Percentiles rank a stretch among this genome's conserved stretches.
Evolutionary conservation across 2,329 filamentous ascomycete species (phyloP).

Genomic region (Pestalotiopsis sp.): DNA sequence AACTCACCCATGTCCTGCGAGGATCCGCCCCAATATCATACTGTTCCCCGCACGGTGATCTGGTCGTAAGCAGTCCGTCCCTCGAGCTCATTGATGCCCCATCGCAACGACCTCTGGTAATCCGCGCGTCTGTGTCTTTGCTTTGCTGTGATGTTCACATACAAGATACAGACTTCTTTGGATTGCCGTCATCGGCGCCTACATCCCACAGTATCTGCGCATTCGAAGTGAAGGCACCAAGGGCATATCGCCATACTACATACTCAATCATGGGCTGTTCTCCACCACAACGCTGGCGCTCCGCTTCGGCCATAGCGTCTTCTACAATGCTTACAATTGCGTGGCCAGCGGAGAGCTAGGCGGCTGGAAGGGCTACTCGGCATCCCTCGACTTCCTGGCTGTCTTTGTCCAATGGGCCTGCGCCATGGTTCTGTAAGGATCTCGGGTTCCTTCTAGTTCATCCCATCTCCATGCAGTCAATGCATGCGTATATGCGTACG

Average conservation of each 20-base stretch:
- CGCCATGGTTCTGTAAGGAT: constrained; percentile 14
- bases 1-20: constrained; percentile 9
- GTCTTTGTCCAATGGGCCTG: constrained; percentile 16
- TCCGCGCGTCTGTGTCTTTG: not conserved
- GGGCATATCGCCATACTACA: constrained; percentile 16
- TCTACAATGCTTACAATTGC: constrained; percentile 12
- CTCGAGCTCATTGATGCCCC: not conserved
- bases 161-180: constrained; percentile 11
- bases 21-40: constrained; percentile 12
- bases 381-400: constrained; percentile 12
- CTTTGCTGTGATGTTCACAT: not conserved
- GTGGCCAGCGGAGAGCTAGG: constrained; percentile 11
- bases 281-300: constrained; percentile 16
- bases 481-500: not conserved
- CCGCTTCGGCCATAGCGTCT: constrained; percentile 14
- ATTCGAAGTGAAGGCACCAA: constrained; percentile 12
- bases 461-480: not conserved
- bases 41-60: constrained; percentile 12
- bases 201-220: constrained; percentile 11
- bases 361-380: constrained; percentile 14
- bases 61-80: constrained; percentile 10
- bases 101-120: not conserved
- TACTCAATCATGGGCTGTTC: constrained; percentile 15
- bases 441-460: too few species aligned
- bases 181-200: constrained; percentile 12